These are phyloP conservation scores for Kazachstania bromeliacearum DNA, from an alignment of 805 yeast genomes.

Conservation along the genomic window DNA sequence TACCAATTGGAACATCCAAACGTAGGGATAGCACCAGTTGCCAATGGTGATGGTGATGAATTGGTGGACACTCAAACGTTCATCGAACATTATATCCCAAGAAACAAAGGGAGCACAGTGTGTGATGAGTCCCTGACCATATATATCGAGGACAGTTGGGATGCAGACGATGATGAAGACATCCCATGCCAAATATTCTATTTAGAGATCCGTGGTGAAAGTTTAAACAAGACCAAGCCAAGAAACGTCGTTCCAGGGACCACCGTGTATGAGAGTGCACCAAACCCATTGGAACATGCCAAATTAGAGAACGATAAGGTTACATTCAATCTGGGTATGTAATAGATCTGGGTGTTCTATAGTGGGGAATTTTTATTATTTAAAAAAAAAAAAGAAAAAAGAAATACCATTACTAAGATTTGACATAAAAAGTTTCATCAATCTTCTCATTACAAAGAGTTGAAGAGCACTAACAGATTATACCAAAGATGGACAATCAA, in stretches of 20 bases:
- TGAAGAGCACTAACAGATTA: not conserved
- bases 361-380: no score
- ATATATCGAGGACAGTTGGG: conserved; percentile 59
- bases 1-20: conserved; percentile 55
- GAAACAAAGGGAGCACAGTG: conserved; percentile 52
- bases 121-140: conserved; percentile 55
- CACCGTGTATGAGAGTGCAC: conserved; percentile 79
- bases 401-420: no score
- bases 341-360: no score
- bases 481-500: not conserved
- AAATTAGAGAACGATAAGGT: conserved; percentile 23
- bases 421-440: not conserved
- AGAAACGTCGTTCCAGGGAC: conserved; percentile 43
- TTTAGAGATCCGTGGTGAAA: conserved; percentile 74
- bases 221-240: conserved; percentile 20
- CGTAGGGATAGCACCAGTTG: conserved; percentile 29
- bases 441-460: not conserved
- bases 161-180: conserved; percentile 44
- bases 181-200: conserved; percentile 52
- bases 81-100: conserved; percentile 72
- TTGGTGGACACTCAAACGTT: conserved; percentile 37
- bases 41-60: conserved; percentile 9
- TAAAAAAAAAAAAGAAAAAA: no score
- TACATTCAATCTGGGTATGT: conserved; percentile 12
- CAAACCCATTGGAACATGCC: conserved; percentile 89